phyloP scores from a whole-genome alignment of 2,329 filamentous ascomycete species.

The Aspergillus candidus region DNA sequence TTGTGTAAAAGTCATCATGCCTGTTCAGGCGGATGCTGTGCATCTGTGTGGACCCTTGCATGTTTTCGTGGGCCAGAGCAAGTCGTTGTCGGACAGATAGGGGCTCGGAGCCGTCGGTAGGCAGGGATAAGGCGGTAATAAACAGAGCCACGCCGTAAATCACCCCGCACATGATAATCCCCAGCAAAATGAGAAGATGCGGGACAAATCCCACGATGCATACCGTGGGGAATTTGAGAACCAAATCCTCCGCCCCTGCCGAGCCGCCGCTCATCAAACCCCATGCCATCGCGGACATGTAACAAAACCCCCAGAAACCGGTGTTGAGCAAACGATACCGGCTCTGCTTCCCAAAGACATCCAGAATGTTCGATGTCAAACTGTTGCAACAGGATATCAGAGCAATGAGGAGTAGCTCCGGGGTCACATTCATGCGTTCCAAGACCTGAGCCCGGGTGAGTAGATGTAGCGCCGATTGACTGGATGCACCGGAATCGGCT shows the following conservation, averaged over 20 bases:
- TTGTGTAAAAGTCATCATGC: conserved; percentile 94
- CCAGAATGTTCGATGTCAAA: conserved; percentile 74
- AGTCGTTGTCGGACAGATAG: conserved; percentile 56
- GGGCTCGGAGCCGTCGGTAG: conserved; percentile 43
- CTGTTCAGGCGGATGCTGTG: conserved; percentile 72
- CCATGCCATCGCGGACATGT: conserved; percentile 79
- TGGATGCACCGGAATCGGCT: conserved; percentile 35
- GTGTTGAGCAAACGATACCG: conserved; percentile 79
- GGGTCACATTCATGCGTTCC: conserved; percentile 75
- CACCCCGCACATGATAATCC: conserved; percentile 65
- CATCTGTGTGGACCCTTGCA: conserved; percentile 85
- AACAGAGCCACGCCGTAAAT: conserved; percentile 75
- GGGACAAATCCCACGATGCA: conserved; percentile 94
- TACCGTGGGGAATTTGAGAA: conserved; percentile 85
- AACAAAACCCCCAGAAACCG: conserved; percentile 81
- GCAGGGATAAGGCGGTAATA: conserved; percentile 65
- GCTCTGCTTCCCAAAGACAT: conserved; percentile 71
- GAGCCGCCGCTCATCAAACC: conserved; percentile 54
- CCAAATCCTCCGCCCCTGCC: conserved; percentile 47
- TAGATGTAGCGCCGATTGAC: conserved; percentile 31
- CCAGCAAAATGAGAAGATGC: conserved; percentile 76
- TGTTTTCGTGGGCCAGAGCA: conserved; percentile 69
- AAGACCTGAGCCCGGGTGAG: conserved; percentile 54
- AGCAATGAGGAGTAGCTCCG: conserved; percentile 80
- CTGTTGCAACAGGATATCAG: conserved; percentile 87